Conservation (phyloP, 108 stramenopile genomes). For the Skeletonema potamos region DNA sequence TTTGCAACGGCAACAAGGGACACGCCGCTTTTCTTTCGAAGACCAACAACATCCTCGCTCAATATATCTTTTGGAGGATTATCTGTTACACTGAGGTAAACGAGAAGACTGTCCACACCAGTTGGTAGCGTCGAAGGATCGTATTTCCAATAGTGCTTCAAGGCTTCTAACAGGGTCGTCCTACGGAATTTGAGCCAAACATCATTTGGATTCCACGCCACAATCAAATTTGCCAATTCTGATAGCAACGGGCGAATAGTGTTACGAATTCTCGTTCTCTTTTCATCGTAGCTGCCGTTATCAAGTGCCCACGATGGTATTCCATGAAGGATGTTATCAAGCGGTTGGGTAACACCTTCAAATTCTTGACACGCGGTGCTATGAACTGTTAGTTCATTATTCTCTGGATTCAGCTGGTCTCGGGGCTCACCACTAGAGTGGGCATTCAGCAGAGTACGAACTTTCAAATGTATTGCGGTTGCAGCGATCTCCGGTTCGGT, state of each 20-base stretch:
- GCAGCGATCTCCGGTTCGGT: constrained; percentile 68
- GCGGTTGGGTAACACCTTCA: constrained; percentile 70
- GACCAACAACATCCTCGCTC: constrained; percentile 65
- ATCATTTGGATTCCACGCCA: constrained; percentile 78
- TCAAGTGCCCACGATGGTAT: constrained; percentile 68
- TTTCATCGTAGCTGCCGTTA: constrained; percentile 36
- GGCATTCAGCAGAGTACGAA: constrained; percentile 45
- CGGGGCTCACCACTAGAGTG: constrained; percentile 76
- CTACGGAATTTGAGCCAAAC: constrained; percentile 80
- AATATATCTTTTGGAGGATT: constrained; percentile 32
- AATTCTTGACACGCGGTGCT: constrained; percentile 76
- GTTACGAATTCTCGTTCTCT: constrained; percentile 45
- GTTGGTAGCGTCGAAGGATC: constrained; percentile 76
- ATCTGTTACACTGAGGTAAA: constrained; percentile 63
- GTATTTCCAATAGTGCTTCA: constrained; percentile 80
- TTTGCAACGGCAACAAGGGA: constrained; percentile 80
- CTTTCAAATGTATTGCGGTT: constrained; percentile 44
- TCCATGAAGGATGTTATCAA: constrained; percentile 80
- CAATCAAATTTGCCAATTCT: constrained; percentile 61
- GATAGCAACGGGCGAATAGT: constrained; percentile 57
- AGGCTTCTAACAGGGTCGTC: constrained; percentile 63
- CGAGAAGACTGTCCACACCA: constrained; percentile 72
- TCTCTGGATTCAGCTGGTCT: constrained; percentile 61
- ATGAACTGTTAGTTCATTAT: constrained; percentile 62
- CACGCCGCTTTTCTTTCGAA: constrained; percentile 81